Percentiles rank a stretch among this genome's conserved stretches.
phyloP scores from a whole-genome alignment of 2,329 filamentous ascomycete genomes.

The Aspergillus fumigatus region DNA sequence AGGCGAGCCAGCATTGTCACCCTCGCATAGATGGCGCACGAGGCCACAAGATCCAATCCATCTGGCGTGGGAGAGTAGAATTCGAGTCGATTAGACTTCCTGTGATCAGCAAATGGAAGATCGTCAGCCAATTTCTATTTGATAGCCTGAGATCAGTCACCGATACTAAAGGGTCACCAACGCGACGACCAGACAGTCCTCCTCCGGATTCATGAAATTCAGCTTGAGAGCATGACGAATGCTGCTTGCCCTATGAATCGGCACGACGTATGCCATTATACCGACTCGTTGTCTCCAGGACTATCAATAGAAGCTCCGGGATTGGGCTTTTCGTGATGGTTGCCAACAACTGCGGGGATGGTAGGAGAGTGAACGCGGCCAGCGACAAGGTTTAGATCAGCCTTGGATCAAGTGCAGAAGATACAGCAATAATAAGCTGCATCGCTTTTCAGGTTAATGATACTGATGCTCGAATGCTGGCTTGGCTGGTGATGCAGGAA shows the following conservation, averaged over 20 bases:
- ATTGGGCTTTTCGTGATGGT: not conserved
- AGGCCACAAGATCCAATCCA: conserved; percentile 61
- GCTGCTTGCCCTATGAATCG: conserved; percentile 88
- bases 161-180: conserved; percentile 46
- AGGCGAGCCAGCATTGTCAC: conserved; percentile 69
- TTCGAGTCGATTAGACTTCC: conserved; percentile 80
- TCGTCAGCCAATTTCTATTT: not conserved
- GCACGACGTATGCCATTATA: conserved; percentile 86
- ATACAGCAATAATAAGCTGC: not conserved
- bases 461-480: not conserved
- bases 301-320: not conserved
- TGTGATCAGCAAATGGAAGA: conserved; percentile 28
- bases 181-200: conserved; percentile 84
- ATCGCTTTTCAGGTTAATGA: not conserved
- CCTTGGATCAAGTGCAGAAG: not conserved
- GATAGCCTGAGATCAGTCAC: not conserved
- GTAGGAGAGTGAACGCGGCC: not conserved
- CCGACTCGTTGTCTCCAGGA: not conserved
- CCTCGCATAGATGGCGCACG: conserved; percentile 75
- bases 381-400: not conserved
- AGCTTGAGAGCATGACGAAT: conserved; percentile 82
- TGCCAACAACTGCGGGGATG: not conserved
- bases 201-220: conserved; percentile 66
- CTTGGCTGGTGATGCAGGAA: not conserved
- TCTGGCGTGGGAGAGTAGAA: conserved; percentile 65